Percentiles rank a stretch among this genome's conserved stretches.
Evolutionary conservation across 371 early-diverging fungal species (phyloP).

Genomic region (Syncephalastrum monosporum): DNA sequence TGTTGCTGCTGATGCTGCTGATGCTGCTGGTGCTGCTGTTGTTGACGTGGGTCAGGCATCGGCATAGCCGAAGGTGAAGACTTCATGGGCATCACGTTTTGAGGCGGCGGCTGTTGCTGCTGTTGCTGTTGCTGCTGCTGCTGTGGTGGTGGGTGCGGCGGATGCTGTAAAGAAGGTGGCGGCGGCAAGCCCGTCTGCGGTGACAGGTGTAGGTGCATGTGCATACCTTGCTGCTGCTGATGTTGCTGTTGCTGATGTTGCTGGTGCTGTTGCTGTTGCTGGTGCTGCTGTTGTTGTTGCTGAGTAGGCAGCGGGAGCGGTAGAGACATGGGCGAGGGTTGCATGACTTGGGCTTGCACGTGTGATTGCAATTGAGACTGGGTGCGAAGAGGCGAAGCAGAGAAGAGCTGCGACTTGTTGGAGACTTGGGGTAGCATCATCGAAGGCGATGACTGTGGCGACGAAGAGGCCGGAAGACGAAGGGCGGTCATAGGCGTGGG

Average conservation of each 20-base stretch:
- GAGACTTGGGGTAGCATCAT: constrained; percentile 10
- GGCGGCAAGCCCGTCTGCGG: constrained; percentile 3
- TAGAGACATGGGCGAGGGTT: constrained; percentile 17
- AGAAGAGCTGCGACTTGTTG: constrained; percentile 17
- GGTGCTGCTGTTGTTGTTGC: constrained; percentile 18
- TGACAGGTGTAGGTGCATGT: constrained; percentile 2
- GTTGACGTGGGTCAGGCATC: constrained; percentile 4
- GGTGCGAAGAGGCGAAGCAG: constrained; percentile 22
- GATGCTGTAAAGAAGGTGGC: constrained; percentile 2
- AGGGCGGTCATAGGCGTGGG: constrained; percentile 8
- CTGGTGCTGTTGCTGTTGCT: constrained; percentile 17
- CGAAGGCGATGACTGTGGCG: constrained; percentile 8
- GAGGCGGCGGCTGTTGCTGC: too few species aligned
- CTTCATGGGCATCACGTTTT: constrained; percentile 1
- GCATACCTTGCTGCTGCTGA: constrained; percentile 12
- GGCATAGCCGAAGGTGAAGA: constrained; percentile 4
- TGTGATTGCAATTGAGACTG: constrained; percentile 35
- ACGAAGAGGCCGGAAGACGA: constrained; percentile 5
- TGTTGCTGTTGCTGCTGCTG: constrained; percentile 13
- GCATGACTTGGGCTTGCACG: constrained; percentile 23
- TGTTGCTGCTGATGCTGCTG: constrained; percentile 10
- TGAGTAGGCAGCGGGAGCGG: constrained; percentile 15
- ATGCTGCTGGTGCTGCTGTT: constrained; percentile 7
- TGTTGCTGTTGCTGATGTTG: constrained; percentile 21
- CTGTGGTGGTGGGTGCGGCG: constrained; percentile 7